phyloP scores from a whole-genome alignment of 352 stramenopile species.

The Globisporangium polare region DNA sequence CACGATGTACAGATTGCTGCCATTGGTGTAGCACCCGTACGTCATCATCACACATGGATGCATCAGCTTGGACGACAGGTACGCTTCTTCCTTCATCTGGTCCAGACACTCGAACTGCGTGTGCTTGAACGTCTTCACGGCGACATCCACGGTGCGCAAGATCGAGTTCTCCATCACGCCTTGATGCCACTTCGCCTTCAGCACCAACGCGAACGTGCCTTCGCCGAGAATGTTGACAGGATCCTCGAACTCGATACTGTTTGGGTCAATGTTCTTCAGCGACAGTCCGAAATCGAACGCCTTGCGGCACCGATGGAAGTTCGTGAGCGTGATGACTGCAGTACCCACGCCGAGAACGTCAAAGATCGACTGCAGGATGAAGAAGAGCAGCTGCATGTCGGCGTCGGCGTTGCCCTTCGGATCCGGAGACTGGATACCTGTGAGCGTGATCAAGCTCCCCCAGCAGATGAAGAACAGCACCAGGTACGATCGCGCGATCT shows the following conservation, averaged over 20 bases:
- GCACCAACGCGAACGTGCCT: conserved; percentile 73
- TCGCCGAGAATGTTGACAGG: conserved; percentile 76
- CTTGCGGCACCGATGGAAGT: conserved; percentile 66
- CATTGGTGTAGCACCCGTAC: conserved; percentile 78
- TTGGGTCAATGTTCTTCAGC: conserved; percentile 73
- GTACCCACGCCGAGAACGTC: conserved; percentile 64
- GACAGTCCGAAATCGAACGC: conserved; percentile 77
- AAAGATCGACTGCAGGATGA: conserved; percentile 61
- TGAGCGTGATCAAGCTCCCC: conserved; percentile 66
- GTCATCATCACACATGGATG: conserved; percentile 84
- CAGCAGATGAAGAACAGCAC: conserved; percentile 72
- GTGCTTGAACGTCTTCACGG: conserved; percentile 82
- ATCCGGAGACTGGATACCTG: conserved; percentile 38
- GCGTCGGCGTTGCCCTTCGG: conserved; percentile 7
- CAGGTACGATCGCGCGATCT: conserved; percentile 62
- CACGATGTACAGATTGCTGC: conserved; percentile 79
- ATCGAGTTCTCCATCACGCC: conserved; percentile 37
- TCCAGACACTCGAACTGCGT: conserved; percentile 72
- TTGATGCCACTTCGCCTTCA: conserved; percentile 71
- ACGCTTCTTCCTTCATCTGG: conserved; percentile 79
- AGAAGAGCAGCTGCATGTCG: conserved; percentile 30
- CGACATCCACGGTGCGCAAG: conserved; percentile 55
- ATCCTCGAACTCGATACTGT: conserved; percentile 76
- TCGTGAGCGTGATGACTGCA: conserved; percentile 65
- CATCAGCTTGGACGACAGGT: conserved; percentile 71